Evolutionary conservation across 768 basidiomycete genomes (phyloP).

Genomic region (Phlegmacium glaucopus): DNA sequence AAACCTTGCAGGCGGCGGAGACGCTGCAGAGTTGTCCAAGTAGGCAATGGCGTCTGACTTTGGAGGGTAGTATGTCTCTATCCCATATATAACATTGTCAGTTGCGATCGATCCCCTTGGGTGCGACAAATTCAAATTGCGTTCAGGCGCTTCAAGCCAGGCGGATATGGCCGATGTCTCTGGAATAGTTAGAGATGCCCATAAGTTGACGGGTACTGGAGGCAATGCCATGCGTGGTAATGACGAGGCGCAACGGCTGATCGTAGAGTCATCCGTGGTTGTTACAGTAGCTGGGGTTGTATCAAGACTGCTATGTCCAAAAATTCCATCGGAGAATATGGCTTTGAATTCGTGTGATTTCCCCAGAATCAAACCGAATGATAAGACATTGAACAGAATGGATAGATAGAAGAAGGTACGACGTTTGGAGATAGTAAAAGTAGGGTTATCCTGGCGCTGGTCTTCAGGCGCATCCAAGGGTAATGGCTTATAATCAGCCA

Average conservation of each 20-base stretch:
- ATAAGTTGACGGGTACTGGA: constrained; percentile 45
- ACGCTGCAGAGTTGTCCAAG: constrained; percentile 30
- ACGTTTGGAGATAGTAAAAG: not conserved
- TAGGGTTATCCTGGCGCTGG: too few relatives aligned
- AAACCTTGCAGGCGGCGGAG: constrained; percentile 31
- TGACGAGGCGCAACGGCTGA: constrained; percentile 32
- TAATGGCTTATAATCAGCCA: too few relatives aligned
- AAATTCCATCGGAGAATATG: constrained; percentile 6
- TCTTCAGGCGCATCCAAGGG: too few relatives aligned
- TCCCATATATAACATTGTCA: constrained; percentile 49
- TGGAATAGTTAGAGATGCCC: constrained; percentile 44
- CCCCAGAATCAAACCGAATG: constrained; percentile 7
- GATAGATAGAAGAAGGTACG: constrained; percentile 9
- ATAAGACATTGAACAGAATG: constrained; percentile 12
- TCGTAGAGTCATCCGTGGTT: not conserved
- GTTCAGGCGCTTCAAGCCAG: constrained; percentile 43
- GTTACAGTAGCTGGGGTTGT: not conserved
- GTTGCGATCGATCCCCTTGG: constrained; percentile 21
- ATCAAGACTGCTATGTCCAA: not conserved
- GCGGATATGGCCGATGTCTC: constrained; percentile 40
- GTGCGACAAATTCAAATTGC: constrained; percentile 46
- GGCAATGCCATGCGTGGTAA: constrained; percentile 31
- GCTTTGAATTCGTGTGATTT: constrained; percentile 4
- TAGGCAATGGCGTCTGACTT: constrained; percentile 47
- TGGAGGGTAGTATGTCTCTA: constrained; percentile 47